Percentiles rank a stretch among this genome's conserved stretches.
Conservation (phyloP, 768 basidiomycete species). For the Leccinum truebloodii region DNA sequence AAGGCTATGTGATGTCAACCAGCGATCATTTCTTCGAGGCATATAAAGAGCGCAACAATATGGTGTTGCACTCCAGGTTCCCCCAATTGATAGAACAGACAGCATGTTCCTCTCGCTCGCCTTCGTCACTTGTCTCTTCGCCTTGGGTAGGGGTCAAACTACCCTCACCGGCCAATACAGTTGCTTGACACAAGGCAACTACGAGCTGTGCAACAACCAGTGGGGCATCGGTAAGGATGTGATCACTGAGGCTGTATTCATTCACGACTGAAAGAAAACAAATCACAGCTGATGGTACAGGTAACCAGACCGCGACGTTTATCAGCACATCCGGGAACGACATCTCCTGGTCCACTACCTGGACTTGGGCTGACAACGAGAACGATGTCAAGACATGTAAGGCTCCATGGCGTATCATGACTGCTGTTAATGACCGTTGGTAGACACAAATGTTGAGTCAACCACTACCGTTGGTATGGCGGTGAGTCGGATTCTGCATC, state of each 20-base stretch:
- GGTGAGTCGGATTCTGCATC: slow-evolving; percentile 26
- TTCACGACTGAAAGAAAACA: neutral
- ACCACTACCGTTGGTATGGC: slow-evolving; percentile 50
- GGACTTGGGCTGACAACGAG: slow-evolving; percentile 49
- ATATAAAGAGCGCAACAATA: slow-evolving; percentile 8
- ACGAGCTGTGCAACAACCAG: slow-evolving; percentile 56
- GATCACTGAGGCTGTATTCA: neutral
- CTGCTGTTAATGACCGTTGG: neutral
- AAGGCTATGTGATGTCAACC: neutral
- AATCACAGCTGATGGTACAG: slow-evolving; percentile 44
- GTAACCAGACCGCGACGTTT: slow-evolving; percentile 50
- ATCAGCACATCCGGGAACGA: slow-evolving; percentile 37
- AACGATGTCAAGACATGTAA: slow-evolving; percentile 60
- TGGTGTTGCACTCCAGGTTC: neutral
- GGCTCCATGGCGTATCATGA: neutral
- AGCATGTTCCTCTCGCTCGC: slow-evolving; percentile 18
- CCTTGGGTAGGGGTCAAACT: slow-evolving; percentile 7
- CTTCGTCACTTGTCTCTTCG: slow-evolving; percentile 11
- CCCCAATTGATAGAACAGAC: neutral
- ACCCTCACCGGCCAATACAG: slow-evolving; percentile 43
- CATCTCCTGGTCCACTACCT: slow-evolving; percentile 55
- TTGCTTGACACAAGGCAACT: slow-evolving; percentile 48
- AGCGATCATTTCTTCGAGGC: neutral
- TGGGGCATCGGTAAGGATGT: slow-evolving; percentile 47
- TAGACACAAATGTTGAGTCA: slow-evolving; percentile 53